A percentile compares a stretch with the other conserved stretches of the same genome.
Conservation (phyloP, 805 yeast genomes). For the Schizosaccharomyces cryophilus region DNA sequence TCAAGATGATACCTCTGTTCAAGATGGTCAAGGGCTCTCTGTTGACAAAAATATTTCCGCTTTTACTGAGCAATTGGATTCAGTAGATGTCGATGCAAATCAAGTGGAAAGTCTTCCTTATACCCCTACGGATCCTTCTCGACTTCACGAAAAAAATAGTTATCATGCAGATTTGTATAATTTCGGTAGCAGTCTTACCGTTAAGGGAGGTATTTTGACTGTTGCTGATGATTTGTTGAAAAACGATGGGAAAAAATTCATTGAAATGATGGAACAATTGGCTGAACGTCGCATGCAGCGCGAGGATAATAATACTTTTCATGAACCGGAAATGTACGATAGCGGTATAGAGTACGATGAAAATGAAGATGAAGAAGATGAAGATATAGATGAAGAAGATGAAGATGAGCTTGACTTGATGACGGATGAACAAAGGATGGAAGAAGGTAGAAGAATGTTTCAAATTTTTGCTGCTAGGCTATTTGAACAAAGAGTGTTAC, state of each 20-base stretch:
- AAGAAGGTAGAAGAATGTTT: constrained; percentile 57
- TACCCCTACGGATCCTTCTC: not conserved
- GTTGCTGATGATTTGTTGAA: constrained; percentile 61
- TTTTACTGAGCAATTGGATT: no score
- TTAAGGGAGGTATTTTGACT: constrained; percentile 23
- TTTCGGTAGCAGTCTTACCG: constrained; percentile 13
- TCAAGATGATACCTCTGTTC: no score
- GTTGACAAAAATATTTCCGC: no score
- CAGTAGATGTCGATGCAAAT: no score
- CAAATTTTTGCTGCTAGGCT: constrained; percentile 59
- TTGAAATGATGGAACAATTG: constrained; percentile 55
- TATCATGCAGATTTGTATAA: constrained; percentile 9
- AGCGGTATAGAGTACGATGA: constrained; percentile 15
- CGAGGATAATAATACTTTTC: constrained; percentile 13
- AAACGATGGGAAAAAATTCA: constrained; percentile 53
- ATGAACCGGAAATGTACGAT: constrained; percentile 13
- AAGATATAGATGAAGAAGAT: constrained; percentile 8
- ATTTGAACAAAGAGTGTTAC: constrained; percentile 46
- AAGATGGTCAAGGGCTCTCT: no score
- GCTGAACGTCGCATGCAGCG: constrained; percentile 27
- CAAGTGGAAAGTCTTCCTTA: not conserved
- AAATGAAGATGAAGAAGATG: constrained; percentile 11
- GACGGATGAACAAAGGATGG: constrained; percentile 36
- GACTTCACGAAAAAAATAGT: not conserved
- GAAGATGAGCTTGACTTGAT: constrained; percentile 8